A percentile compares a stretch with the other conserved stretches of the same genome.
Evolutionary conservation across 805 yeast species (phyloP).

Genomic region (Saturnispora hagleri): DNA sequence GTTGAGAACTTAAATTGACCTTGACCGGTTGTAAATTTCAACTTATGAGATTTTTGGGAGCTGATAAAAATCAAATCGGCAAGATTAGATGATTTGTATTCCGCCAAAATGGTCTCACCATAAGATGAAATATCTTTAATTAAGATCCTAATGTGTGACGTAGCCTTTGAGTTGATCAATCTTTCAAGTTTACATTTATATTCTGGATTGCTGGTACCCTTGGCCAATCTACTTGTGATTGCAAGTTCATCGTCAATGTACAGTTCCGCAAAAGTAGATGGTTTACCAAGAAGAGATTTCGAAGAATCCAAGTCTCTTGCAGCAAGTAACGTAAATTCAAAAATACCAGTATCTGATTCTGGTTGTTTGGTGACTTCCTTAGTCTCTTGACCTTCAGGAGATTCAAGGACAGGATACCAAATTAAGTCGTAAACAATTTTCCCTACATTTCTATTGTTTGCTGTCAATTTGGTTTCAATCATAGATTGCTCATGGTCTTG

Average conservation of each 20-base stretch:
- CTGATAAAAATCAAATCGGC: slow-evolving; percentile 44
- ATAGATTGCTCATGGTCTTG: slow-evolving; percentile 42
- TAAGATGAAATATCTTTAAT: slow-evolving; percentile 53
- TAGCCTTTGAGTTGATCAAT: slow-evolving; percentile 51
- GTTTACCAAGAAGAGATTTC: slow-evolving; percentile 40
- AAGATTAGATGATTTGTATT: slow-evolving; percentile 40
- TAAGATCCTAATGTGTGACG: slow-evolving; percentile 44
- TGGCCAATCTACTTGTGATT: slow-evolving; percentile 52
- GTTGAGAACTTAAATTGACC: slow-evolving; percentile 50
- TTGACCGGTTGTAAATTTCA: slow-evolving; percentile 39
- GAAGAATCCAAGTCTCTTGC: slow-evolving; percentile 50
- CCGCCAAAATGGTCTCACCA: slow-evolving; percentile 42
- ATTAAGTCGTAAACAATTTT: slow-evolving; percentile 46
- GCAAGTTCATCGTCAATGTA: slow-evolving; percentile 47
- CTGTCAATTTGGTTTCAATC: slow-evolving; percentile 35
- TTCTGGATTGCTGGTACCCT: slow-evolving; percentile 62
- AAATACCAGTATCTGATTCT: slow-evolving; percentile 65
- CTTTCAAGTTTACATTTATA: slow-evolving; percentile 59
- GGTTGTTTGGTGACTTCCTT: slow-evolving; percentile 43
- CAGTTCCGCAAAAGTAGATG: slow-evolving; percentile 63
- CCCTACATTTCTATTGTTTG: slow-evolving; percentile 51
- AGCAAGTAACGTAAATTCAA: slow-evolving; percentile 52
- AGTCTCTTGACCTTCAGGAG: slow-evolving; percentile 31
- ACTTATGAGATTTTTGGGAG: slow-evolving; percentile 40
- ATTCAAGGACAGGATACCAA: slow-evolving; percentile 39